Conservation (phyloP, 1,284 basidiomycete species). For the Sporisorium scitamineum region DNA sequence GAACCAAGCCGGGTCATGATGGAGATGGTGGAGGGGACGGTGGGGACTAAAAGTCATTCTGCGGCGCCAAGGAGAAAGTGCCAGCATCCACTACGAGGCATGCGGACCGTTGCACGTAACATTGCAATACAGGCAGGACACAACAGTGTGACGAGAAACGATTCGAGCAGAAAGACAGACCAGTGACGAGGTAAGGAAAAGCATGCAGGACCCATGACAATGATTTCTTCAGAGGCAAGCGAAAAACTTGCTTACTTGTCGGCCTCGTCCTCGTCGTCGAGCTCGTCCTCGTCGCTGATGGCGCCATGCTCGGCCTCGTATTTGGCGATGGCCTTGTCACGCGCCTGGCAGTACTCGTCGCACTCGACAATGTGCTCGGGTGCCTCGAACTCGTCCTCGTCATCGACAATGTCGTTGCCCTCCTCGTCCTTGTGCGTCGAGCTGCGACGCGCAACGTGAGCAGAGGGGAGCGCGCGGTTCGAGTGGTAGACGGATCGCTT, state of each 20-base stretch:
- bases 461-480: slow-evolving; percentile 47
- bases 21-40: slow-evolving; percentile 2
- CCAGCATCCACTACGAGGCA: slow-evolving; percentile 43
- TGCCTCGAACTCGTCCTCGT: slow-evolving; percentile 42
- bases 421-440: slow-evolving; percentile 50
- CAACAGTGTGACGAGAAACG: slow-evolving; percentile 11
- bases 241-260: background rate
- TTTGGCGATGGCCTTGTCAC: slow-evolving; percentile 38
- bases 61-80: slow-evolving; percentile 24
- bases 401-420: slow-evolving; percentile 47
- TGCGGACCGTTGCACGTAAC: slow-evolving; percentile 2
- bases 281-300: slow-evolving; percentile 40
- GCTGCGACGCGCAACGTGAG: slow-evolving; percentile 35
- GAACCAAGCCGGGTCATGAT: slow-evolving; percentile 19
- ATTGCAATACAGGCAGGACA: background rate
- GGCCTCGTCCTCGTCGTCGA: slow-evolving; percentile 29
- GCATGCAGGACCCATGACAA: slow-evolving; percentile 38
- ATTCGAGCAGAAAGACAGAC: slow-evolving; percentile 2
- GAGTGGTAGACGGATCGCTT: slow-evolving; percentile 49
- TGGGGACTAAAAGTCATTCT: slow-evolving; percentile 4
- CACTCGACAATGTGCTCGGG: slow-evolving; percentile 42
- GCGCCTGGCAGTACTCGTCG: slow-evolving; percentile 48
- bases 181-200: slow-evolving; percentile 2
- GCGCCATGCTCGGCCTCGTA: slow-evolving; percentile 39
- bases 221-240: slow-evolving; percentile 6